phyloP scores from a whole-genome alignment of 139 green algal species.

The Zygnema circumcarinatum region DNA sequence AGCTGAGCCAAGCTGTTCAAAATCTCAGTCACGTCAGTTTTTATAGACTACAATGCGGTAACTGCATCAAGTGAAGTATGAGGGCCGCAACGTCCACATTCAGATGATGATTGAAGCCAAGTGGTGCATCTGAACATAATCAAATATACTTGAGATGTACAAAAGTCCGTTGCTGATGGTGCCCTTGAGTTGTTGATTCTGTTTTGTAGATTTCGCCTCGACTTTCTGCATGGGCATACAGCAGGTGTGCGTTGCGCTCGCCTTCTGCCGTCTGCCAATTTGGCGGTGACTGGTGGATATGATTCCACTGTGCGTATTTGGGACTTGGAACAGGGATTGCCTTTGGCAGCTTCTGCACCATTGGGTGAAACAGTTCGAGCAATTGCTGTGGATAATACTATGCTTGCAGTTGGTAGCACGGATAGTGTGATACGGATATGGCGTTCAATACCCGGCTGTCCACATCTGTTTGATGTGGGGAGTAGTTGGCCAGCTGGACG shows the following conservation, averaged over 20 bases:
- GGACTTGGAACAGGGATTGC: constrained; percentile 6
- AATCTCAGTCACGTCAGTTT: no score
- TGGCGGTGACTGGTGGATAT: constrained; percentile 36
- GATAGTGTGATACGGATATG: constrained; percentile 37
- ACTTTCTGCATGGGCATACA: constrained; percentile 45
- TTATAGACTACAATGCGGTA: no score
- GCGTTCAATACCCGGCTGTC: constrained; percentile 15
- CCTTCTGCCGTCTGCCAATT: constrained; percentile 1
- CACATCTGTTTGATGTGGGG: constrained; percentile 46
- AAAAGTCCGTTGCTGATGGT: neutral
- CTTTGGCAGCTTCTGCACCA: constrained; percentile 27
- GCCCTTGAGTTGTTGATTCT: neutral
- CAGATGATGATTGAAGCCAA: neutral
- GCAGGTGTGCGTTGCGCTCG: constrained; percentile 25
- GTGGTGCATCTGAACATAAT: no score
- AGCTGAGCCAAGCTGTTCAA: no score
- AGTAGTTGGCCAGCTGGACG: neutral
- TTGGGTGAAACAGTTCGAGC: constrained; percentile 44
- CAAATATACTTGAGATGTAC: no score
- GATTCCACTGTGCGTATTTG: constrained; percentile 49
- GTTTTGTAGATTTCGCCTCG: constrained; percentile 23
- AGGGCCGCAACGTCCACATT: neutral
- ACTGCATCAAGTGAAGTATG: no score
- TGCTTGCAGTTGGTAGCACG: constrained; percentile 27
- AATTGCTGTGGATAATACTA: constrained; percentile 19